Evolutionary conservation across 805 yeast genomes (phyloP).

Genomic region (Myxozyma monticola): DNA sequence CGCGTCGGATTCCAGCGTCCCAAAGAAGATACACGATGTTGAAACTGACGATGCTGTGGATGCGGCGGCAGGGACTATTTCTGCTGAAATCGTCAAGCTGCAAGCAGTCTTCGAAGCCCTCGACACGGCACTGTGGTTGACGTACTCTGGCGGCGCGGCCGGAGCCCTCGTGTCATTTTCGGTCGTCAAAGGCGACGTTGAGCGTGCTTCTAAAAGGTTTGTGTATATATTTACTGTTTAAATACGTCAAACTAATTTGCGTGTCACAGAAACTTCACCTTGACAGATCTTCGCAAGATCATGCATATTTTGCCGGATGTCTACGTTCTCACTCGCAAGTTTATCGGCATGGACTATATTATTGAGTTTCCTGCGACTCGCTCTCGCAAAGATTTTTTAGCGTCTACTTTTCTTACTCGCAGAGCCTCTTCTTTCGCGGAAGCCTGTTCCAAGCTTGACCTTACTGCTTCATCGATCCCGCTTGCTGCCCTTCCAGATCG

Average conservation of each 20-base stretch:
- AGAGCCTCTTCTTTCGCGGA: background rate
- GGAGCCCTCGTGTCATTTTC: slow-evolving; percentile 3
- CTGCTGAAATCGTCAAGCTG: too few relatives aligned
- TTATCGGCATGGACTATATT: slow-evolving; percentile 1
- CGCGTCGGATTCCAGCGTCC: too few relatives aligned
- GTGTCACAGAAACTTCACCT: background rate
- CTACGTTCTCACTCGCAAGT: background rate
- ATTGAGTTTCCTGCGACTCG: too few relatives aligned
- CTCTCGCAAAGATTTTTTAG: background rate
- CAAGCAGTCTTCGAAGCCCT: background rate
- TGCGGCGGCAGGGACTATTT: too few relatives aligned
- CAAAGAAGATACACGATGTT: too few relatives aligned
- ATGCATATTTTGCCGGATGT: background rate
- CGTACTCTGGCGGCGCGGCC: slow-evolving; percentile 2
- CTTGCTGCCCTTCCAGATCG: slow-evolving; percentile 1
- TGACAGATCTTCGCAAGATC: slow-evolving; percentile 1
- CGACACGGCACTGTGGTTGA: slow-evolving; percentile 1
- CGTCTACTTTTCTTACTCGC: too few relatives aligned
- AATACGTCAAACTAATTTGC: background rate
- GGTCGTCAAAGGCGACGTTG: background rate
- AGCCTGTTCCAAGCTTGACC: background rate
- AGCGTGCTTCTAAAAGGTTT: slow-evolving; percentile 3
- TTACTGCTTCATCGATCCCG: background rate
- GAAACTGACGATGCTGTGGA: too few relatives aligned
- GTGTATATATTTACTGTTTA: too few relatives aligned